Evolutionary conservation across 2,329 filamentous ascomycete genomes (phyloP).

Genomic region (Aotearoamyces nothofagi): DNA sequence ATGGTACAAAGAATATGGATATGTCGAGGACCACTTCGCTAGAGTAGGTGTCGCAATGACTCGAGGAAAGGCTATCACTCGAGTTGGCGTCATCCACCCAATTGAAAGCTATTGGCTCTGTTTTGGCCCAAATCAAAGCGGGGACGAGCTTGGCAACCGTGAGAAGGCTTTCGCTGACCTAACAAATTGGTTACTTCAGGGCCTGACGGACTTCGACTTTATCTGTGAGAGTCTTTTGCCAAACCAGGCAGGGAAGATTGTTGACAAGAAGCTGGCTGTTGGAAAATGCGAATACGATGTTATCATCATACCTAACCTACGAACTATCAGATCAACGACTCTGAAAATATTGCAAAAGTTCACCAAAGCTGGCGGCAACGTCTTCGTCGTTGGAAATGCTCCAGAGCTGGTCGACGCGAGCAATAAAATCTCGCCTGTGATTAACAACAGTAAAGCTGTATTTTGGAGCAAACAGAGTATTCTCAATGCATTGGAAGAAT

Average conservation of each 20-base stretch:
- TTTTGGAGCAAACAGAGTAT: constrained; percentile 12
- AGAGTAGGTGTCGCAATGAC: constrained; percentile 18
- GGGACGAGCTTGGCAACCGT: constrained; percentile 12
- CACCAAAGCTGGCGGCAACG: constrained; percentile 10
- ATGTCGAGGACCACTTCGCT: constrained; percentile 19
- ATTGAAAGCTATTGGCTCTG: constrained; percentile 21
- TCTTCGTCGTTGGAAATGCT: constrained; percentile 13
- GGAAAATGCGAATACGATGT: constrained; percentile 19
- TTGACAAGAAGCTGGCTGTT: constrained; percentile 11
- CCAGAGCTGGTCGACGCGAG: constrained; percentile 13
- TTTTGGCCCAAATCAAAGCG: constrained; percentile 16
- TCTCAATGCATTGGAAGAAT: constrained; percentile 10
- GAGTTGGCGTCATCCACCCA: constrained; percentile 19
- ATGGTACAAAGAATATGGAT: constrained; percentile 20
- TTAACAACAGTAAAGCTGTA: constrained; percentile 7
- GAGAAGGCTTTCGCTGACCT: constrained; percentile 16
- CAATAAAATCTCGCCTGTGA: constrained; percentile 4
- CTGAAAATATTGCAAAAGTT: constrained; percentile 13
- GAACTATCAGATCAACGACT: constrained; percentile 18
- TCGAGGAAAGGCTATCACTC: constrained; percentile 15
- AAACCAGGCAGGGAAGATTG: constrained; percentile 7
- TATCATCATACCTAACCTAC: constrained; percentile 17
- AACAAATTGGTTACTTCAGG: constrained; percentile 16
- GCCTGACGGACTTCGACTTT: constrained; percentile 21
- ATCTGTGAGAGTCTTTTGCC: constrained; percentile 18